A percentile compares a stretch with the other conserved stretches of the same genome.
These are phyloP conservation scores for Aspergillus asperescens DNA, from an alignment of 495 filamentous ascomycete genomes.

Conservation along the genomic window DNA sequence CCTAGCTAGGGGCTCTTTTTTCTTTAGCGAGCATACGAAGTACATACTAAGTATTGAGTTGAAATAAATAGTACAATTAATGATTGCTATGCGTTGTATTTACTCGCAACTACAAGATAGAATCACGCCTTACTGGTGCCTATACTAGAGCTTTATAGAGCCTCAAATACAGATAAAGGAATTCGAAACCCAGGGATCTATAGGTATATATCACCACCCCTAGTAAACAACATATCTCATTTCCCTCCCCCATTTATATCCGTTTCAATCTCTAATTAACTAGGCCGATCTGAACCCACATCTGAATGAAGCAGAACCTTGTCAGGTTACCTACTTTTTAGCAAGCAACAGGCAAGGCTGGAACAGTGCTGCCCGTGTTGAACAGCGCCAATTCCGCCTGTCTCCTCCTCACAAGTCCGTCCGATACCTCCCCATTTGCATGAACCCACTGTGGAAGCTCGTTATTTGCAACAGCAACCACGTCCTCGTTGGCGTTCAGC, in stretches of 20 bases:
- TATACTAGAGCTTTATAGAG: too few species aligned
- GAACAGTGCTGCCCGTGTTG: conserved; percentile 19
- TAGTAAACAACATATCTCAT: too few species aligned
- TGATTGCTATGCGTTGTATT: neutral
- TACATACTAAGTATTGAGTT: neutral
- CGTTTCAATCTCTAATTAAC: too few species aligned
- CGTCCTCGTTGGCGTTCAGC: conserved; percentile 42
- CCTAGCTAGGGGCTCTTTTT: neutral
- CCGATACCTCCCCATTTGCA: conserved; percentile 32
- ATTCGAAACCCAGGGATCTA: too few species aligned
- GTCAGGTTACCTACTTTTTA: too few species aligned
- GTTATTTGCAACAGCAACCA: conserved; percentile 32
- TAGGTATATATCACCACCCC: too few species aligned
- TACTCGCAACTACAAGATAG: neutral
- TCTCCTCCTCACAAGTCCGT: conserved; percentile 36
- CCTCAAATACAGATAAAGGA: too few species aligned
- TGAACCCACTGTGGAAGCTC: conserved; percentile 48
- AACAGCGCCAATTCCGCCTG: conserved; percentile 42
- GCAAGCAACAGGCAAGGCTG: conserved; percentile 23
- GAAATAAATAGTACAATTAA: neutral
- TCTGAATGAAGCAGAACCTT: too few species aligned
- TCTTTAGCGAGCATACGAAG: neutral
- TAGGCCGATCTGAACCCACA: too few species aligned
- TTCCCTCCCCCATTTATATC: too few species aligned
- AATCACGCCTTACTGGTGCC: neutral